These are phyloP conservation scores for Camellia granthamiana DNA, from an alignment of 148 eudicot species.

Conservation along the genomic window DNA sequence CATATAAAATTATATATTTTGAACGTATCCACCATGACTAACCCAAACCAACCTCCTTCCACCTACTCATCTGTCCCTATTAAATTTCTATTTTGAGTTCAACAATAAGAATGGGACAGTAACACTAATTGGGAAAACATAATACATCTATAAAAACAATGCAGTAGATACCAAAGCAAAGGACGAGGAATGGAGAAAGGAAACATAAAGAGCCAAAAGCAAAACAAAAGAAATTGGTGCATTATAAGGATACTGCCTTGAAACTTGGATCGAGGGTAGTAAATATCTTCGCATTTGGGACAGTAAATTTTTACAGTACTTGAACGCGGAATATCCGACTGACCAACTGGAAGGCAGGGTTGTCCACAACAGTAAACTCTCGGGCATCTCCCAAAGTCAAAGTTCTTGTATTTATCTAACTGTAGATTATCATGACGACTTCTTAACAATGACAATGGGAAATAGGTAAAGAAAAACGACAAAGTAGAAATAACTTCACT, in stretches of 20 bases:
- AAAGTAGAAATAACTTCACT: neutral
- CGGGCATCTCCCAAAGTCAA: slow-evolving; percentile 74
- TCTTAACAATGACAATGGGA: neutral
- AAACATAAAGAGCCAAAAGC: neutral
- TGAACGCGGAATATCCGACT: slow-evolving; percentile 74
- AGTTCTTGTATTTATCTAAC: slow-evolving; percentile 68
- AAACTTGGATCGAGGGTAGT: slow-evolving; percentile 83
- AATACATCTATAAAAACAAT: neutral
- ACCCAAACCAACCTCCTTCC: neutral
- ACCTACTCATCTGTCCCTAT: neutral
- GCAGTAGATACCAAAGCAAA: no score
- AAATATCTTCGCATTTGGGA: slow-evolving; percentile 80
- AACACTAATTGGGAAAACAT: neutral
- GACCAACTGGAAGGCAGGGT: slow-evolving; percentile 83
- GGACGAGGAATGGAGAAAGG: neutral
- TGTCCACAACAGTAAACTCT: slow-evolving; percentile 76
- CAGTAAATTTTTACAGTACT: slow-evolving; percentile 79
- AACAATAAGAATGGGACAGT: neutral
- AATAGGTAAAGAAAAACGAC: neutral
- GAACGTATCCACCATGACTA: no score
- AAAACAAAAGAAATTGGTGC: slow-evolving; percentile 1
- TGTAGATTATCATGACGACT: slow-evolving; percentile 17
- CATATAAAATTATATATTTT: no score
- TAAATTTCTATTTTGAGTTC: neutral
- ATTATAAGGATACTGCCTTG: slow-evolving; percentile 81